Base-by-base conservation (phyloP, 2,329 filamentous ascomycete genomes). In the Esteya vermicola region DNA sequence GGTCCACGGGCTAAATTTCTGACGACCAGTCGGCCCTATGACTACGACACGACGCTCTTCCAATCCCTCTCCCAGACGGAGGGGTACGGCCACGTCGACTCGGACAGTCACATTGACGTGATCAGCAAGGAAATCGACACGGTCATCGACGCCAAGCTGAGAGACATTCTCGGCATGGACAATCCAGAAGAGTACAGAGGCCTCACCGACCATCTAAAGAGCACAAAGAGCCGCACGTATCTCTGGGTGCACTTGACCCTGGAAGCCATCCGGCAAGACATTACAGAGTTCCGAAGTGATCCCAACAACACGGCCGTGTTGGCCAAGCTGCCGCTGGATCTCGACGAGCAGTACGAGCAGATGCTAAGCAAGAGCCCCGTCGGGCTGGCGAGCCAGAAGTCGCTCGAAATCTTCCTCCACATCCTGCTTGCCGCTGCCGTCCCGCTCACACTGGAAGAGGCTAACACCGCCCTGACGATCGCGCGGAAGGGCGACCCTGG, bases 21-120 rank as follows among this genome's bases (percentile, higher is more conserved):
- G 2, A 25, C 62, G 5, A 62, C 59, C 0, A 60, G 57, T 43
- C 54, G 60, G 1, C 58, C 57, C 16, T 57, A 58, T 38, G 38
- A 42, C 6, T 14, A 47, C 2, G 56, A 60, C 30, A 39, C 47
- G 30, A 43, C 14, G n/a, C 18, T 3, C 41, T 55, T 1, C 35
- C 44, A 13, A 56, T 58, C 35, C 56, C 51, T 31, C 46, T 61
- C 13, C 46, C 43, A 23, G 59, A 54, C 2, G 51, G 54, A 3
- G 33, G 18, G 16, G 51, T 56, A 14, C 45, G 26, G 26, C 12
- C 26, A 28, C 9, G 10, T 13, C 4, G 26, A 28, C n/a, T 10
- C 26, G 10, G 26, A 28, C 26, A 28, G 49, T 3, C 50, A 59
- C 18, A 47, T 45, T 1, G 42, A 53, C 10, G 46, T 50, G 10